Evolutionary conservation across 179 eudicot species (phyloP).

Genomic region (Silene noctiflora): DNA sequence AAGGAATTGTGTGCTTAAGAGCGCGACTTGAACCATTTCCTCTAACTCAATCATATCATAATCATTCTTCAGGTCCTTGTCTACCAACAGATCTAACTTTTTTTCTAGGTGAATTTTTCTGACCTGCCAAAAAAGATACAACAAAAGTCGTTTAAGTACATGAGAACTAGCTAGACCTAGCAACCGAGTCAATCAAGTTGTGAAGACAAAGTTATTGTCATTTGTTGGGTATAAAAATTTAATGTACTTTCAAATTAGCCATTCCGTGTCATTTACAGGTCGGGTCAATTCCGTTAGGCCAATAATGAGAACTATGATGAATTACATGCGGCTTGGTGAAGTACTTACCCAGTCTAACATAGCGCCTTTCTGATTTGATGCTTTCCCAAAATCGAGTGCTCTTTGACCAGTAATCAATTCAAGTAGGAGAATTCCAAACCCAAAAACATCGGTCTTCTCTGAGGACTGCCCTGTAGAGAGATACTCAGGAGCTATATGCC

Average conservation of each 20-base stretch:
- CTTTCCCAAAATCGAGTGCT: constrained; percentile 85
- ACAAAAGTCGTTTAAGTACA: not conserved
- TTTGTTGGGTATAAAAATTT: not conserved
- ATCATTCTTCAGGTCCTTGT: constrained; percentile 56
- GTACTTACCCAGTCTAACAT: constrained; percentile 79
- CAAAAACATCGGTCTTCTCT: constrained; percentile 84
- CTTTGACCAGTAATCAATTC: constrained; percentile 83
- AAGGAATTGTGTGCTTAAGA: constrained; percentile 71
- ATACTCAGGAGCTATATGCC: constrained; percentile 89
- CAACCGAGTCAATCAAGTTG: not conserved
- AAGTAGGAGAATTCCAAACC: constrained; percentile 77
- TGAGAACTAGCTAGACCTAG: too few species aligned
- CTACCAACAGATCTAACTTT: constrained; percentile 71
- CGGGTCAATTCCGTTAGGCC: not conserved
- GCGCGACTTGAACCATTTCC: constrained; percentile 81
- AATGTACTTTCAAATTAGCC: not conserved
- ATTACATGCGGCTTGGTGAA: not conserved
- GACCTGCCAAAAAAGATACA: constrained; percentile 40
- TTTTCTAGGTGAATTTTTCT: constrained; percentile 76
- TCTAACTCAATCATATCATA: constrained; percentile 75
- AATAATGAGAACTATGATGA: not conserved
- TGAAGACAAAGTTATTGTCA: not conserved
- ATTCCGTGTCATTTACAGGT: not conserved
- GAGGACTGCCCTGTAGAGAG: constrained; percentile 90
- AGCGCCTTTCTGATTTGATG: constrained; percentile 82